phyloP scores from a whole-genome alignment of 176 grass and related monocot species.

The Pontederia paniculata region DNA sequence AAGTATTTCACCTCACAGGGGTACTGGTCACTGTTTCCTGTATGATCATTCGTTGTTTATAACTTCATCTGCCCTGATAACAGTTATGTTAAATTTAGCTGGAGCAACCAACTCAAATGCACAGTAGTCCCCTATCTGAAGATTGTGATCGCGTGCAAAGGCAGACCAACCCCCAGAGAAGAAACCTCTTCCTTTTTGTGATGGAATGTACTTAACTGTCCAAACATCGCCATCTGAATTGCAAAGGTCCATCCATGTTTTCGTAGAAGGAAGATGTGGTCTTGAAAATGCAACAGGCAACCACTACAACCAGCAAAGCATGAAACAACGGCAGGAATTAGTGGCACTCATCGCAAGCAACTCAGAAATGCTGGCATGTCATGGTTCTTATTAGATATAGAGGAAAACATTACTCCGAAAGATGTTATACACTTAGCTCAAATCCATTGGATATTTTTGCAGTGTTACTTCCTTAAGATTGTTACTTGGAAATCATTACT shows the following conservation, averaged over 20 bases:
- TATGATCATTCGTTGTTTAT: too few species aligned
- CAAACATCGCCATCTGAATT: conserved; percentile 4
- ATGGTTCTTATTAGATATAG: too few species aligned
- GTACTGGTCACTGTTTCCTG: too few species aligned
- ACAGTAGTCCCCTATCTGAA: conserved; percentile 17
- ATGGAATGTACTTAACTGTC: conserved; percentile 8
- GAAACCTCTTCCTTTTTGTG: not conserved
- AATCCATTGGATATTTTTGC: too few species aligned
- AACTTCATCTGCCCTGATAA: too few species aligned
- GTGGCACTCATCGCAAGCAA: not conserved
- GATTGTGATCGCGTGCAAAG: conserved; percentile 1
- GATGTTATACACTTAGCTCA: too few species aligned
- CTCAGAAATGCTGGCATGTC: too few species aligned
- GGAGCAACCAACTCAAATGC: not conserved
- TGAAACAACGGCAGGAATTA: not conserved
- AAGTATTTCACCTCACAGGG: too few species aligned
- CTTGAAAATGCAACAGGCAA: conserved; percentile 8
- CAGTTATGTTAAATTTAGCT: too few species aligned
- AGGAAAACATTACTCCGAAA: too few species aligned
- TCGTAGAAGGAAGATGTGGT: not conserved
- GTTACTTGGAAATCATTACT: too few species aligned
- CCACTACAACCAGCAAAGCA: not conserved
- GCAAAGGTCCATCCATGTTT: not conserved
- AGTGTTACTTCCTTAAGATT: too few species aligned
- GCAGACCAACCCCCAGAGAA: conserved; percentile 16